Evolutionary conservation across 2,329 filamentous ascomycete genomes (phyloP).

Genomic region (Fusarium miscanthi): DNA sequence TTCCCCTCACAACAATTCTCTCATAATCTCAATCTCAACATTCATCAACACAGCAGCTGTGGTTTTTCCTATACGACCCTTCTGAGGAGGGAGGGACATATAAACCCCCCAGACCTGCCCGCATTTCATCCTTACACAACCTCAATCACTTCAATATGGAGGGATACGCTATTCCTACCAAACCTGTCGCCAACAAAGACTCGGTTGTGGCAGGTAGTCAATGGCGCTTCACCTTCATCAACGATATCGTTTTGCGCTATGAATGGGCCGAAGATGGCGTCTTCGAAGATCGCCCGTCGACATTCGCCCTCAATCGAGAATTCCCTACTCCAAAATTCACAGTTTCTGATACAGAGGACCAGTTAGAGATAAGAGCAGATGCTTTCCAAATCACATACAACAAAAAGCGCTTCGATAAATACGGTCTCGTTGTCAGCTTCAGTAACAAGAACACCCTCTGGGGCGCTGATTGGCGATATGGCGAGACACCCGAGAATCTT

Average conservation of each 20-base stretch:
- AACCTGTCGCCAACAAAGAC: constrained; percentile 31
- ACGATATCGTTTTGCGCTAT: constrained; percentile 66
- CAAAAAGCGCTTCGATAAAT: constrained; percentile 64
- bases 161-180: constrained; percentile 30
- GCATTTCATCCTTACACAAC: neutral
- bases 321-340: constrained; percentile 58
- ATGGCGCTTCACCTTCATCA: constrained; percentile 70
- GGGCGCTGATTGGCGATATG: constrained; percentile 59
- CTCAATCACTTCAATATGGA: constrained; percentile 27
- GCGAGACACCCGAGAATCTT: constrained; percentile 54
- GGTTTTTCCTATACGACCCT: neutral
- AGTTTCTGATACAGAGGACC: constrained; percentile 57
- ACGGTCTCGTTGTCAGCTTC: constrained; percentile 59
- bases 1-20: constrained; percentile 27
- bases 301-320: constrained; percentile 67
- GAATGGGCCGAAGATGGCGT: constrained; percentile 69
- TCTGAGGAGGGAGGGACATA: neutral
- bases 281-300: constrained; percentile 72
- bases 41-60: neutral
- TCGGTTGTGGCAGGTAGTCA: constrained; percentile 43
- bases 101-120: neutral
- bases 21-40: neutral
- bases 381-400: constrained; percentile 68
- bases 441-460: constrained; percentile 55
- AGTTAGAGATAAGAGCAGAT: constrained; percentile 66